Base-by-base conservation (phyloP, 768 basidiomycete species). In the Bullera alba region DNA sequence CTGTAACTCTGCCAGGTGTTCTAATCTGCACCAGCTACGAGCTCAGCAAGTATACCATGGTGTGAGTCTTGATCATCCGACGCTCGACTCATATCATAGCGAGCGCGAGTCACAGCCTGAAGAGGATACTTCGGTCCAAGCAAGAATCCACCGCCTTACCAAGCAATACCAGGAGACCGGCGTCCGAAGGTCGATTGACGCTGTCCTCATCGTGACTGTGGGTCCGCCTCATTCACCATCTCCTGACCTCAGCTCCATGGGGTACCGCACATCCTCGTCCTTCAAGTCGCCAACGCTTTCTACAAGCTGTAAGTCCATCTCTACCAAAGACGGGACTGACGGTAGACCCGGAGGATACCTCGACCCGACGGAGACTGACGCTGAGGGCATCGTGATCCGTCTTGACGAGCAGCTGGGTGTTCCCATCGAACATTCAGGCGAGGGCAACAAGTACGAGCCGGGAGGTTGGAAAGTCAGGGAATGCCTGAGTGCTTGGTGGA, bases 261-360 rank as follows among this genome's bases (percentile, higher is more conserved):
- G 0, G 89, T 93, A 66, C 92, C 93, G 1, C 93, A 99, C 65
- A 89, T 97, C 54, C 81, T 99, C 58, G 91, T 97, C 84, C 80
- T 96, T 4, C 95, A 97, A 69, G 95, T 99, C 68, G 95, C 92
- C 19, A 96, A 95, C 71, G 90, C 91, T 15, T 99, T 97, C 74
- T 97, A 96, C 80, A 96, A 97, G 73, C 82, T 99, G 89, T 90
- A 63, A 63, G 85, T 77, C 21, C 14, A 23, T 17, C 47, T 43
- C 12, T 42, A n/a, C 21, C 26, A 12, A 14, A 2, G 25, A 1
- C 29, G 32, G 8, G 32, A 34, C 32, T 12, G 10, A 10, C 23
- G 38, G 27, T 54, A 92, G 90, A 14, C 95, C 95, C 3, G 95
- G 95, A n/a, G 91, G 96, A 75, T 97, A 97, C 74, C 83, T 99